phyloP scores from a whole-genome alignment of 2,329 filamentous ascomycete genomes.

The Monascus ruber region DNA sequence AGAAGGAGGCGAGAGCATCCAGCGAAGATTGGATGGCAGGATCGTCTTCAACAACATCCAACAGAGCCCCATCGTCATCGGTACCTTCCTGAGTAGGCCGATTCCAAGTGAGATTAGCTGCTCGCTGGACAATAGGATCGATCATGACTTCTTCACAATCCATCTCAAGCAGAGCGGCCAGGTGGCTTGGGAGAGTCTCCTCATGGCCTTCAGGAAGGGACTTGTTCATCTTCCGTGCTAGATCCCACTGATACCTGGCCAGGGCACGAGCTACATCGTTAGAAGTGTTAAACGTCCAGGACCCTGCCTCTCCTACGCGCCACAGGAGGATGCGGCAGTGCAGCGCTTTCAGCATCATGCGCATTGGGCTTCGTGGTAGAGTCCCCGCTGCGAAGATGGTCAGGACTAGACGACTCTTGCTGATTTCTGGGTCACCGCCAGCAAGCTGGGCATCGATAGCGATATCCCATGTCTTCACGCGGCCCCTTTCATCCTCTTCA shows the following conservation, averaged over 20 bases:
- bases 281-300: slow-evolving; percentile 52
- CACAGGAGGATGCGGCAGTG: slow-evolving; percentile 84
- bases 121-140: slow-evolving; percentile 66
- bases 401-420: slow-evolving; percentile 71
- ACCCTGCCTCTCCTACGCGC: slow-evolving; percentile 57
- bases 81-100: slow-evolving; percentile 59
- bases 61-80: slow-evolving; percentile 53
- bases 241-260: slow-evolving; percentile 68
- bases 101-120: slow-evolving; percentile 85
- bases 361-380: slow-evolving; percentile 66
- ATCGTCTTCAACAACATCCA: slow-evolving; percentile 78
- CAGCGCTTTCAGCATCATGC: slow-evolving; percentile 83
- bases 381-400: slow-evolving; percentile 83
- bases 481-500: slow-evolving; percentile 71
- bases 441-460: slow-evolving; percentile 86
- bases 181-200: slow-evolving; percentile 63
- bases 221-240: slow-evolving; percentile 54
- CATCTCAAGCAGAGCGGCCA: slow-evolving; percentile 62
- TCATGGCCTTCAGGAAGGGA: slow-evolving; percentile 41
- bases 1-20: slow-evolving; percentile 87
- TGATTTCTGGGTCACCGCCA: slow-evolving; percentile 81
- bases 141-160: slow-evolving; percentile 75
- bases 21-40: slow-evolving; percentile 73
- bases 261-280: slow-evolving; percentile 62
- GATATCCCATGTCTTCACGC: slow-evolving; percentile 86